phyloP scores from a whole-genome alignment of 768 basidiomycete species.

The Polyporus arcularius region DNA sequence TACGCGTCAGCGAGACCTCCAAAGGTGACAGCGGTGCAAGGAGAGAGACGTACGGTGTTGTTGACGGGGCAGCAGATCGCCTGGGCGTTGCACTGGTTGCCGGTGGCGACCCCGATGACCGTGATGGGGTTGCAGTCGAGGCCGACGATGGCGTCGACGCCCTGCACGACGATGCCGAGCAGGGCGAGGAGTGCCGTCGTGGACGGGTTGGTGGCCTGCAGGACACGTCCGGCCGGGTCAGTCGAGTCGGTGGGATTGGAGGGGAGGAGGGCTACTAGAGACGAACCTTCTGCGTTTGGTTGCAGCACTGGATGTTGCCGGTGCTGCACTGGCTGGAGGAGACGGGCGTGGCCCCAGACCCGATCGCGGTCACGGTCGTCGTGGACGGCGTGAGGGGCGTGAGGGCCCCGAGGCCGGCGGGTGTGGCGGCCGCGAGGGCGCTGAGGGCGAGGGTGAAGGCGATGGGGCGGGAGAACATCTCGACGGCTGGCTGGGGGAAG shows the following conservation, averaged over 20 bases:
- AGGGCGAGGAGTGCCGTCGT: too few species aligned
- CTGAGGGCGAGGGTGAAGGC: slow-evolving; percentile 7
- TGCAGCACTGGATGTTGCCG: too few species aligned
- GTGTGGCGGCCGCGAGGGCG: slow-evolving; percentile 20
- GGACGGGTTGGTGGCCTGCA: slow-evolving; percentile 1
- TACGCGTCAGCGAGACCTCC: not conserved
- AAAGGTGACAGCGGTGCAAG: too few species aligned
- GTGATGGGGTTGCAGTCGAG: slow-evolving; percentile 26
- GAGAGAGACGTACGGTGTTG: not conserved
- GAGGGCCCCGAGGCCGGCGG: slow-evolving; percentile 7
- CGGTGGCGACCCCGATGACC: slow-evolving; percentile 15
- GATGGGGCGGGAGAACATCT: slow-evolving; percentile 14
- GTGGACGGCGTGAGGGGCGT: slow-evolving; percentile 2
- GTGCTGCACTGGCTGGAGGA: too few species aligned
- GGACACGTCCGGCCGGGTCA: not conserved
- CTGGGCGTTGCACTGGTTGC: slow-evolving; percentile 6
- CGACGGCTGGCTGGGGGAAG: too few species aligned
- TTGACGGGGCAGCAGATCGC: slow-evolving; percentile 29
- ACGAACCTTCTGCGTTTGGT: too few species aligned
- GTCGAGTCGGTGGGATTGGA: too few species aligned
- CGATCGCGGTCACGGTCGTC: not conserved
- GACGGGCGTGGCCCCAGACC: too few species aligned
- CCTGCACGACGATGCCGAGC: slow-evolving; percentile 19
- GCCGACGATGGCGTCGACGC: slow-evolving; percentile 21
- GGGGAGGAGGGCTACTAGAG: too few species aligned